A percentile compares a stretch with the other conserved stretches of the same genome.
phyloP scores from a whole-genome alignment of 805 yeast genomes.

The Lipomyces sp. region DNA sequence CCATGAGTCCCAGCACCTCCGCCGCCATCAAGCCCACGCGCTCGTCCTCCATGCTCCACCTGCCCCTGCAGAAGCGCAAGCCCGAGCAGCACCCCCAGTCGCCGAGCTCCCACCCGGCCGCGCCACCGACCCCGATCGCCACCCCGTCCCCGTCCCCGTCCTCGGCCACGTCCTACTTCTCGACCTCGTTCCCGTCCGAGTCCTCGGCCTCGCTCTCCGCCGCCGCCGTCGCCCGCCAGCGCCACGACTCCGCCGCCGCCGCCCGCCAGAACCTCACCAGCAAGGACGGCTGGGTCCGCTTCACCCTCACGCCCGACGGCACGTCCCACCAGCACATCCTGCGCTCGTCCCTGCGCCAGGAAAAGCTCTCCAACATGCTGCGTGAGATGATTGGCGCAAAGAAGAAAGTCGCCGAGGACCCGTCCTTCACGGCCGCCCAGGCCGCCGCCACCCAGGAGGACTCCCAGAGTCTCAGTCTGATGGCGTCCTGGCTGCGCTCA shows the following conservation, averaged over 20 bases:
- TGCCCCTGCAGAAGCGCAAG: neutral
- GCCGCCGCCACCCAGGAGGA: conserved; percentile 5
- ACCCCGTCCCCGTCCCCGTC: neutral
- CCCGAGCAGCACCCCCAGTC: neutral
- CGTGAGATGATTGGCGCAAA: conserved; percentile 36
- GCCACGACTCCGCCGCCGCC: neutral
- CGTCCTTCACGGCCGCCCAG: conserved; percentile 15
- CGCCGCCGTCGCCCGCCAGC: neutral
- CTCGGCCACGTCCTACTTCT: neutral
- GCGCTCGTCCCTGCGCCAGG: conserved; percentile 54
- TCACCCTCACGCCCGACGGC: conserved; percentile 48
- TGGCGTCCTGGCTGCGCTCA: conserved; percentile 29
- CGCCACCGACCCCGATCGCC: too few relatives aligned
- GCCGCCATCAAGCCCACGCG: too few relatives aligned
- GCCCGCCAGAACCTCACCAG: conserved; percentile 6
- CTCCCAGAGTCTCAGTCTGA: conserved; percentile 19
- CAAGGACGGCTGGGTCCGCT: conserved; percentile 25
- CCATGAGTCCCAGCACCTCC: neutral
- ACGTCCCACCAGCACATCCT: conserved; percentile 71
- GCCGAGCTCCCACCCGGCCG: neutral
- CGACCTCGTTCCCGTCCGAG: neutral
- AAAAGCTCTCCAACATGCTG: conserved; percentile 64
- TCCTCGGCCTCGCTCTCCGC: neutral
- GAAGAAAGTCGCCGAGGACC: conserved; percentile 32
- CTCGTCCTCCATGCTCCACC: neutral